phyloP scores from a whole-genome alignment of 73 alveolate species.

The Tetrahymena thermophila region DNA sequence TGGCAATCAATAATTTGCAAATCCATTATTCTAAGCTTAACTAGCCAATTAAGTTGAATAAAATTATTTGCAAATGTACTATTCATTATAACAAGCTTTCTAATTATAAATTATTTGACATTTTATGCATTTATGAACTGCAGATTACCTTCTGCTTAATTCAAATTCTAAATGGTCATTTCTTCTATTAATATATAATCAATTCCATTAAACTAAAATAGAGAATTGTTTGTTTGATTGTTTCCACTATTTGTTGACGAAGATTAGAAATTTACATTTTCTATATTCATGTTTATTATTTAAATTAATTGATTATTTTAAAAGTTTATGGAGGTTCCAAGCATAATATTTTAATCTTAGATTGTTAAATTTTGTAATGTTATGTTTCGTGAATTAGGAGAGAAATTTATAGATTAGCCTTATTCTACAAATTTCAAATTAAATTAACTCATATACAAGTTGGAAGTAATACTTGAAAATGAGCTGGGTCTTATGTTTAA shows the following conservation, averaged over 20 bases:
- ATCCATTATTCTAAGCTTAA: background rate
- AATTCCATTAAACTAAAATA: background rate
- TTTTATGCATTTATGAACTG: background rate
- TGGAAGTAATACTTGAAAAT: background rate
- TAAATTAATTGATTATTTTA: too few relatives aligned
- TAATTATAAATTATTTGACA: background rate
- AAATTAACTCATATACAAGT: background rate
- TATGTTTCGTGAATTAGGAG: background rate
- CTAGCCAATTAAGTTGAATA: background rate
- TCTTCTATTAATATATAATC: background rate
- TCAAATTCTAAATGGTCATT: background rate
- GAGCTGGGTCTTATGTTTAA: background rate
- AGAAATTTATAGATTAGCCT: background rate
- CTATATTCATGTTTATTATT: too few relatives aligned
- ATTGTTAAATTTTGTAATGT: background rate
- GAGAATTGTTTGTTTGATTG: background rate
- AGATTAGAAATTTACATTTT: background rate
- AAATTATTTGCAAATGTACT: background rate
- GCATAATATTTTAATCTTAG: too few relatives aligned
- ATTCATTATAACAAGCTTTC: background rate
- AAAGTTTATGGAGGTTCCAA: background rate
- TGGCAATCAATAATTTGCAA: background rate
- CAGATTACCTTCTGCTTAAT: background rate
- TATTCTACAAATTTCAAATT: background rate
- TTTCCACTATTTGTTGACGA: background rate